Evolutionary conservation across 1,139 yeast species (phyloP), one percentile per base, ranked within the genome.

Genomic region (Suhomyces anneliseae): DNA sequence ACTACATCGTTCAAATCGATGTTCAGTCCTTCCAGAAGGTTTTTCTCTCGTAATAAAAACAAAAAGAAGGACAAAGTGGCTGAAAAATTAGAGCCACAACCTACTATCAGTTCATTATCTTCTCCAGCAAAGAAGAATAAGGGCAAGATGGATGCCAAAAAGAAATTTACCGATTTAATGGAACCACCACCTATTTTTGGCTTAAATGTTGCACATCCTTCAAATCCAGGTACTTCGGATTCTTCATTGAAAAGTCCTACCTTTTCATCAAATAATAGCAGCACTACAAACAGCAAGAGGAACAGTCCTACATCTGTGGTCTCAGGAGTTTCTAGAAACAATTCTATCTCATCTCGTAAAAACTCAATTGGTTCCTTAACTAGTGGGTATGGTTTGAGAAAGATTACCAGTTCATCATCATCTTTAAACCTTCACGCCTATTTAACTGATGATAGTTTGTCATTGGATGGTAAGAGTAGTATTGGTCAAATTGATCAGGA

Each of bases 391-490:
- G 68, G 67, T 6, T 57, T 74, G 10, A 57, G 66, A 43, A 59
- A 72, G 37, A 71, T 74, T 32, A 65, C 78, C 38, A 72, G 78
- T 51, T 70, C 76, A 19, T 69, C 69, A 46, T 70, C 77, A 32
- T 71, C 77, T 34, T 62, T 75, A 37, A 75, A 75, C 52, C 64
- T 75, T 44, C 70, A 75, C 53, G 79, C 77, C 8, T 75, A 73
- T 50, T 61, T 75, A 42, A 73, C 78, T 5, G 79, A 74, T 50
- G 75, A 68, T 39, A 54, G 59, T 7, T 36, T 24, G 10, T 47
- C 50, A 2, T 19, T 36, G 12, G 19, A 12, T 8, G 11, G 32
- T 29, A 8, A 15, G 7, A 19, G 24, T 6, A 19, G 24, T 19
- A 19, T 19, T 19, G 24, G 24, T 19, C 24, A 19, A 6, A 19